Conservation (phyloP, 495 filamentous ascomycete genomes). For the Terfezia claveryi region DNA sequence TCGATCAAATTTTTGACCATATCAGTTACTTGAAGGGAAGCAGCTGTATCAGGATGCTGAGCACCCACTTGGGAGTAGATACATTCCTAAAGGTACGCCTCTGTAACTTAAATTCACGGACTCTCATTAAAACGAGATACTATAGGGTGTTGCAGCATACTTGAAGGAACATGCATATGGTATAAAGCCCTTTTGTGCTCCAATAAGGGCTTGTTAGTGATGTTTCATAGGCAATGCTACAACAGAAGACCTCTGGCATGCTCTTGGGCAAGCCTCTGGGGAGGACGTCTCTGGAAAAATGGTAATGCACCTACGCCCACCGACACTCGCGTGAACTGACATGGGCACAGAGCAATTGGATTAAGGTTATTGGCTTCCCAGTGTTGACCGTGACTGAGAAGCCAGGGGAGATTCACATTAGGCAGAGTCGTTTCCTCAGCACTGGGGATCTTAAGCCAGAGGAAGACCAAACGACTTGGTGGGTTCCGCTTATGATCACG, state of each 20-base stretch:
- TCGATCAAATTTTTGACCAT: conserved; percentile 89
- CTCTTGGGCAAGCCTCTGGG: conserved; percentile 74
- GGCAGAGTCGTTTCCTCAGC: conserved; percentile 69
- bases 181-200: background rate
- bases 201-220: no score
- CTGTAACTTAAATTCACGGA: background rate
- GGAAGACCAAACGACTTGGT: conserved; percentile 86
- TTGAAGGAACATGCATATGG: conserved; percentile 64
- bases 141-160: conserved; percentile 56
- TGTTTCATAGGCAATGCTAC: conserved; percentile 47
- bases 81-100: conserved; percentile 41
- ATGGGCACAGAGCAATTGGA: conserved; percentile 52
- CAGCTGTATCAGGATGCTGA: conserved; percentile 86
- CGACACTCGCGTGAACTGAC: conserved; percentile 8
- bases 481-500: conserved; percentile 71
- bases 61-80: conserved; percentile 60
- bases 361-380: conserved; percentile 81
- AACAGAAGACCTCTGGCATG: conserved; percentile 76
- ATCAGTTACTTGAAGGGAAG: conserved; percentile 94
- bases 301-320: conserved; percentile 15
- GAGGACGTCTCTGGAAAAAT: conserved; percentile 70
- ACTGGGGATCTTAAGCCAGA: conserved; percentile 66
- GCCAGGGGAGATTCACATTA: conserved; percentile 53
- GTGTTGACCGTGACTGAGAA: conserved; percentile 70
- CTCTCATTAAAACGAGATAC: background rate